Conservation (phyloP, 805 yeast genomes). For the Kuraishia borneana region DNA sequence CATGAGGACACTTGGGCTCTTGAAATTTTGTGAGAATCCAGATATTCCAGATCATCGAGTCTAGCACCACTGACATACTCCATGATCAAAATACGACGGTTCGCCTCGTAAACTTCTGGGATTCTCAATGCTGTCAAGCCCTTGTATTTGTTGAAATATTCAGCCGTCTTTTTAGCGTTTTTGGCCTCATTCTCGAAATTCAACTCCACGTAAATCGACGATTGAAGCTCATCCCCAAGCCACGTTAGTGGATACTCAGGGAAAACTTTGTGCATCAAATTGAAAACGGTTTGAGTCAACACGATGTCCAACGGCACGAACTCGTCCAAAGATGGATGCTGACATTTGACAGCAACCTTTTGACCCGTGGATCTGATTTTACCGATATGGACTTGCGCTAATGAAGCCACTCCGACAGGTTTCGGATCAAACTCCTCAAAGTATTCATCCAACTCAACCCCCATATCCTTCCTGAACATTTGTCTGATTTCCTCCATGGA, state of each 20-base stretch:
- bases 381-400: slow-evolving; percentile 93
- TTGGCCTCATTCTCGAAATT: slow-evolving; percentile 81
- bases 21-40: slow-evolving; percentile 54
- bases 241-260: slow-evolving; percentile 92
- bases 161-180: slow-evolving; percentile 63
- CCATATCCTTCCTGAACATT: slow-evolving; percentile 63
- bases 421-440: slow-evolving; percentile 54
- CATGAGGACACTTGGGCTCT: slow-evolving; percentile 75
- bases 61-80: slow-evolving; percentile 77
- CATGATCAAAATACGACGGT: slow-evolving; percentile 72
- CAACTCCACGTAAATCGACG: slow-evolving; percentile 81
- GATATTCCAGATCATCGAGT: slow-evolving; percentile 60
- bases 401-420: slow-evolving; percentile 92
- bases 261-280: slow-evolving; percentile 62
- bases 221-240: slow-evolving; percentile 90
- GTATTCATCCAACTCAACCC: slow-evolving; percentile 42
- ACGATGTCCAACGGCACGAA: slow-evolving; percentile 86
- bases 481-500: slow-evolving; percentile 54
- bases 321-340: slow-evolving; percentile 78
- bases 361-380: slow-evolving; percentile 43
- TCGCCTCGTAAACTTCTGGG: slow-evolving; percentile 61
- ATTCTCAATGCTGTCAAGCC: slow-evolving; percentile 65
- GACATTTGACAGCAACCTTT: slow-evolving; percentile 87
- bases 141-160: slow-evolving; percentile 48
- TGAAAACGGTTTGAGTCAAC: slow-evolving; percentile 68